phyloP scores from a whole-genome alignment of 768 basidiomycete species.

The Podaxis sp. region DNA sequence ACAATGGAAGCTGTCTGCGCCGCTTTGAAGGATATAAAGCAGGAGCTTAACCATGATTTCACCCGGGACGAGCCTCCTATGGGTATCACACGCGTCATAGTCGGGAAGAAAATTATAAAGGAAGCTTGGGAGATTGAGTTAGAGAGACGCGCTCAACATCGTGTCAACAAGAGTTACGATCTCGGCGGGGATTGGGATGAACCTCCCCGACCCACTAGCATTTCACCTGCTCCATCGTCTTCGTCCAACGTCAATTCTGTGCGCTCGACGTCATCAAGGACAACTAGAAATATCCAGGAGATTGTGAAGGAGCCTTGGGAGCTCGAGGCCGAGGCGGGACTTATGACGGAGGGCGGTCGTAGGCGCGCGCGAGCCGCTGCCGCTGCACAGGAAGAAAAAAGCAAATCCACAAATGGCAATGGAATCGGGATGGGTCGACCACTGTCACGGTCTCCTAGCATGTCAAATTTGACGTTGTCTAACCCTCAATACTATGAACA shows the following conservation, averaged over 20 bases:
- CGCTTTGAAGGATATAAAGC: constrained; percentile 47
- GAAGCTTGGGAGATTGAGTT: constrained; percentile 82
- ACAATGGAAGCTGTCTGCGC: constrained; percentile 43
- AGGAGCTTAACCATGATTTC: constrained; percentile 54
- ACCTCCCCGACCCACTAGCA: constrained; percentile 16
- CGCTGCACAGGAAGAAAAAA: constrained; percentile 24
- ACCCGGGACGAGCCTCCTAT: constrained; percentile 52
- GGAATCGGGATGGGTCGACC: constrained; percentile 10
- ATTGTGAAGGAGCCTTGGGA: constrained; percentile 76
- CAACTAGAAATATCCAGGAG: constrained; percentile 24
- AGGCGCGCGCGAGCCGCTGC: constrained; percentile 62
- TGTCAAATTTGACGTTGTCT: constrained; percentile 34
- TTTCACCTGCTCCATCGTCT: constrained; percentile 12
- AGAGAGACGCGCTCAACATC: constrained; percentile 52
- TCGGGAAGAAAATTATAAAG: constrained; percentile 70
- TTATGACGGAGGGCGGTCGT: constrained; percentile 73
- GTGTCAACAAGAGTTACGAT: constrained; percentile 32
- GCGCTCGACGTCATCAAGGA: constrained; percentile 13
- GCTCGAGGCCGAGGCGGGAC: constrained; percentile 72
- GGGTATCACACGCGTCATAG: constrained; percentile 53
- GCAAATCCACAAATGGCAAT: background rate
- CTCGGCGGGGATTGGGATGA: constrained; percentile 31
- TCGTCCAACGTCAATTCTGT: constrained; percentile 7
- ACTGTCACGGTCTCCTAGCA: constrained; percentile 17
- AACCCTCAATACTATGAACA: constrained; percentile 63